phyloP scores from a whole-genome alignment of 1,284 basidiomycete species.

The Caloboletus firmus region DNA sequence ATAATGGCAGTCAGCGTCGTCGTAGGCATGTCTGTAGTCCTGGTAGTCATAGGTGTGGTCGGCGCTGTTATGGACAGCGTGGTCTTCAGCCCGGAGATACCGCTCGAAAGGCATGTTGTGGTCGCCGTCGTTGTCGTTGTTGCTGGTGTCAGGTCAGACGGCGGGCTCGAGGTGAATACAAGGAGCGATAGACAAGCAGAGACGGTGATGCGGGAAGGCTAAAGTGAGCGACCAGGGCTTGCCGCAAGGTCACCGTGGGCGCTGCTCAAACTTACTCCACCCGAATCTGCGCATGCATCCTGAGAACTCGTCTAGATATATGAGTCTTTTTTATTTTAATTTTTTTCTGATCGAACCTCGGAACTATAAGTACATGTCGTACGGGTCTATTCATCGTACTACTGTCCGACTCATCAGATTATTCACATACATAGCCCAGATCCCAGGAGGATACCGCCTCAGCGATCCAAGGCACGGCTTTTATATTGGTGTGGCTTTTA shows the following conservation, averaged over 20 bases:
- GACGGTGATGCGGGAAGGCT: not conserved
- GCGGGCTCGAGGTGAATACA: too few relatives aligned
- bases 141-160: constrained; percentile 3
- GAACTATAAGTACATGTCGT: constrained; percentile 8
- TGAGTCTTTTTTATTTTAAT: constrained; percentile 3
- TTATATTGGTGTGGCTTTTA: constrained; percentile 19
- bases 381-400: constrained; percentile 5
- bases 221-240: not conserved
- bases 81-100: constrained; percentile 34
- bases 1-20: constrained; percentile 14
- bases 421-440: constrained; percentile 10
- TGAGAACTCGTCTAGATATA: constrained; percentile 10
- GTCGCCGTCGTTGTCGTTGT: not conserved
- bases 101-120: constrained; percentile 40
- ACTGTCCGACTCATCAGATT: not conserved
- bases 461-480: constrained; percentile 20
- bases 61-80: not conserved
- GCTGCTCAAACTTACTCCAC: not conserved
- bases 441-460: constrained; percentile 11
- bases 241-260: not conserved
- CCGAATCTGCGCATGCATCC: not conserved
- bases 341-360: constrained; percentile 17
- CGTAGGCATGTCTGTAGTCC: constrained; percentile 10
- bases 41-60: constrained; percentile 18
- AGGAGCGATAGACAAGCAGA: not conserved